Conservation (phyloP, 345 rosid species). For the Lenwebbia sp. region DNA sequence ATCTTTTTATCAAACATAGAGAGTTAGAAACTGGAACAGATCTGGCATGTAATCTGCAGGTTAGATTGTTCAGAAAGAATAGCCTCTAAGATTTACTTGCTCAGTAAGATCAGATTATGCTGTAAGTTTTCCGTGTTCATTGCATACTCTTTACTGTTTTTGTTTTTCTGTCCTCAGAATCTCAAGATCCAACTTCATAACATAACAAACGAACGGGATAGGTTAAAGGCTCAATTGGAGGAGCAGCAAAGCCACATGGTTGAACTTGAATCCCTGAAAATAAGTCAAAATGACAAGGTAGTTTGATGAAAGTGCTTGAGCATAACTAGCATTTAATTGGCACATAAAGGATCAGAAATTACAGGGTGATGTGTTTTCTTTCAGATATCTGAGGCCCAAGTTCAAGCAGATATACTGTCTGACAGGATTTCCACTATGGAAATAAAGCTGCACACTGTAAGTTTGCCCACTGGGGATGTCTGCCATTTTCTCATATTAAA, state of each 20-base stretch:
- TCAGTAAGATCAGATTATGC: not conserved
- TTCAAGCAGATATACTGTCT: slow-evolving; percentile 25
- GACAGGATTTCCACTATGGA: slow-evolving; percentile 28
- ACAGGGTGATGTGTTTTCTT: not conserved
- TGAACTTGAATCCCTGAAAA: slow-evolving; percentile 10
- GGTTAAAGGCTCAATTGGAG: slow-evolving; percentile 14
- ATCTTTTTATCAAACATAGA: slow-evolving; percentile 16
- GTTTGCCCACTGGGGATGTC: slow-evolving; percentile 1
- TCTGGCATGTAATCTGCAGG: slow-evolving; percentile 27
- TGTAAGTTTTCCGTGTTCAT: not conserved
- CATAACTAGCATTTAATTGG: not conserved
- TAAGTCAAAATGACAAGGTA: slow-evolving; percentile 12
- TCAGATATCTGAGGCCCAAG: slow-evolving; percentile 31
- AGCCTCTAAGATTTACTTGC: not conserved
- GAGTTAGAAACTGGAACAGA: slow-evolving; percentile 12
- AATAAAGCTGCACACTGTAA: slow-evolving; percentile 35
- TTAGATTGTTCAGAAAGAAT: not conserved
- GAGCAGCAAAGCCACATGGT: slow-evolving; percentile 6
- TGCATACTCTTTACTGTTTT: not conserved
- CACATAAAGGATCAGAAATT: not conserved
- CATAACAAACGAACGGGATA: slow-evolving; percentile 23
- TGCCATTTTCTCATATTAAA: not conserved
- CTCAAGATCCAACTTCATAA: slow-evolving; percentile 14
- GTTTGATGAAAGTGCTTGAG: not conserved
- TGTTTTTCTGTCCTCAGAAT: slow-evolving; percentile 11